Conservation (phyloP, 768 basidiomycete species). For the Sporobolomyces phaffii region DNA sequence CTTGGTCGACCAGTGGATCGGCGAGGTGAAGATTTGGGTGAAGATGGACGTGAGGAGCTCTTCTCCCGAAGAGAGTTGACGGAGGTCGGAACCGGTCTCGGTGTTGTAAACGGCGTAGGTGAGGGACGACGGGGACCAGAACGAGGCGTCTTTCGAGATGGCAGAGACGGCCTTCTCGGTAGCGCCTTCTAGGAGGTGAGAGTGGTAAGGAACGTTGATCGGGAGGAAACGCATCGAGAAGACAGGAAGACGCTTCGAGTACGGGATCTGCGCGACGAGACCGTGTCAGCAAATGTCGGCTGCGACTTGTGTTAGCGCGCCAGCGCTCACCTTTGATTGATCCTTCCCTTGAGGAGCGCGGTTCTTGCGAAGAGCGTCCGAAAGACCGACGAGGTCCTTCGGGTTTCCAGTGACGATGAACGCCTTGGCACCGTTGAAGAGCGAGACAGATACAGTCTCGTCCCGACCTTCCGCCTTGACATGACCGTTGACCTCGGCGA, state of each 20-base stretch:
- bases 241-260: conserved; percentile 87
- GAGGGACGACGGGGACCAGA: conserved; percentile 55
- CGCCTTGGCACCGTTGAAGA: conserved; percentile 83
- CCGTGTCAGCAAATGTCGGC: too few relatives aligned
- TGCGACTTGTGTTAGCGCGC: too few relatives aligned
- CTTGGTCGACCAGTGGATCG: conserved; percentile 79
- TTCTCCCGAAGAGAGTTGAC: conserved; percentile 56
- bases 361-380: conserved; percentile 80
- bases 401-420: conserved; percentile 91
- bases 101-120: conserved; percentile 85
- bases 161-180: conserved; percentile 69
- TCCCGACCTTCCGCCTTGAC: conserved; percentile 52
- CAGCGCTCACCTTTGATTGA: conserved; percentile 74
- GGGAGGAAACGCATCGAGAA: conserved; percentile 89
- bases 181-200: conserved; percentile 67
- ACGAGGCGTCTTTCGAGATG: conserved; percentile 59
- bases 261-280: conserved; percentile 53
- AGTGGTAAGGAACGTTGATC: conserved; percentile 96
- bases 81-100: conserved; percentile 84
- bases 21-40: conserved; percentile 84
- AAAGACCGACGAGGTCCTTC: conserved; percentile 85
- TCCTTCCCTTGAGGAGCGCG: conserved; percentile 80
- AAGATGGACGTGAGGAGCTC: conserved; percentile 73
- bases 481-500: conserved; percentile 79
- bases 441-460: conserved; percentile 75